Conservation (phyloP, 2,329 filamentous ascomycete species). For the Colletotrichum incanum region DNA sequence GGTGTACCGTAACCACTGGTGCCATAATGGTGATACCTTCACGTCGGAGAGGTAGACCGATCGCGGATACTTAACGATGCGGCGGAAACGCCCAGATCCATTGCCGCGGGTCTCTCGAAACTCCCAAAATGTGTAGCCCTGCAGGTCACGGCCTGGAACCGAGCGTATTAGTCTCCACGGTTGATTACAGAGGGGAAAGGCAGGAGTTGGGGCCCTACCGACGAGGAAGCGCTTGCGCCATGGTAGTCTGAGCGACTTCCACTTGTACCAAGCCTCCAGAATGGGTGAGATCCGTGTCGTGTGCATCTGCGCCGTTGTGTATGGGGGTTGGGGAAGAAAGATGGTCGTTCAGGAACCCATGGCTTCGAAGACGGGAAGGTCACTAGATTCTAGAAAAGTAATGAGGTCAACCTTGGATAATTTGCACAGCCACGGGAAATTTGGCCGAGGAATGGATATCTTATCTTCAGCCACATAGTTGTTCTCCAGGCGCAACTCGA, state of each 20-base stretch:
- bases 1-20: constrained; percentile 78
- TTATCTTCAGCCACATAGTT: constrained; percentile 40
- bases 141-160: constrained; percentile 71
- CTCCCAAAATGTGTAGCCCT: constrained; percentile 80
- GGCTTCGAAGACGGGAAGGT: constrained; percentile 12
- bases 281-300: constrained; percentile 42
- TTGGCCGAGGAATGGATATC: constrained; percentile 13
- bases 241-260: constrained; percentile 74
- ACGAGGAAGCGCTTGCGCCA: constrained; percentile 76
- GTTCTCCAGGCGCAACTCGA: constrained; percentile 1
- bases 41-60: constrained; percentile 70
- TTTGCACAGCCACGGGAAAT: constrained; percentile 42
- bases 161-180: constrained; percentile 22
- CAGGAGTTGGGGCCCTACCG: constrained; percentile 59
- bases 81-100: constrained; percentile 65
- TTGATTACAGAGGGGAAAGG: neutral
- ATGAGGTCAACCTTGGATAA: constrained; percentile 44
- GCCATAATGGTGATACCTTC: constrained; percentile 74
- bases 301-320: constrained; percentile 26
- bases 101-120: constrained; percentile 68
- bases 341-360: constrained; percentile 32
- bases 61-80: constrained; percentile 73
- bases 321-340: constrained; percentile 11
- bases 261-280: constrained; percentile 67
- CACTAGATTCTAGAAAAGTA: constrained; percentile 30